Conservation (phyloP, 1,284 basidiomycete genomes). For the Earliella scabrosa region DNA sequence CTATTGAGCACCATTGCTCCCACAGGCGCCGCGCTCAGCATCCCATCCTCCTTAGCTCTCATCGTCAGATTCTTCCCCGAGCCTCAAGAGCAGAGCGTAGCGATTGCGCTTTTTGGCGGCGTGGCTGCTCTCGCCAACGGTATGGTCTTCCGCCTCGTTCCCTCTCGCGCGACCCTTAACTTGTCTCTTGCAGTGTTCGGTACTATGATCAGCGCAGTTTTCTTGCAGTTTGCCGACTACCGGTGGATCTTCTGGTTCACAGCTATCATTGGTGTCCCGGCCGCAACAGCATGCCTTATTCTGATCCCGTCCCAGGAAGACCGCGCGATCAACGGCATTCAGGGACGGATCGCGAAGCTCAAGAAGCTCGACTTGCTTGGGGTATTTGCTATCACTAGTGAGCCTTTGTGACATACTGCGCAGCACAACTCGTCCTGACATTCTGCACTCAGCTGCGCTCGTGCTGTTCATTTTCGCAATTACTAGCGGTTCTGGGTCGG, state of each 20-base stretch:
- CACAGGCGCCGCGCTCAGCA: constrained; percentile 34
- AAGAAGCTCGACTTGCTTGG: constrained; percentile 23
- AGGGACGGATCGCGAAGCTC: constrained; percentile 12
- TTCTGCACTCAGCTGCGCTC: constrained; percentile 32
- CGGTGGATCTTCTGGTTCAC: constrained; percentile 43
- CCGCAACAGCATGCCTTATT: constrained; percentile 31
- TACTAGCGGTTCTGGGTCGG: constrained; percentile 40
- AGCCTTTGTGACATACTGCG: constrained; percentile 27
- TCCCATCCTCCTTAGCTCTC: constrained; percentile 44
- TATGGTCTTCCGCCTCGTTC: constrained; percentile 18
- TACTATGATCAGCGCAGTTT: constrained; percentile 36
- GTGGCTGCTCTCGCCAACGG: constrained; percentile 42
- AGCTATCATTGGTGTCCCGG: constrained; percentile 35
- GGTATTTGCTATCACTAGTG: constrained; percentile 25
- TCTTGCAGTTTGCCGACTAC: constrained; percentile 38
- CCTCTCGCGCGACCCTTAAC: neutral
- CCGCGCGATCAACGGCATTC: constrained; percentile 11
- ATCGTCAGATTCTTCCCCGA: constrained; percentile 44
- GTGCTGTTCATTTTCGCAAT: constrained; percentile 48
- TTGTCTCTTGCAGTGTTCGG: constrained; percentile 29
- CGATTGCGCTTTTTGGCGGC: constrained; percentile 40
- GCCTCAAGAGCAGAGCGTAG: constrained; percentile 38
- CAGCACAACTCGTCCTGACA: neutral
- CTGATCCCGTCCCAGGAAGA: constrained; percentile 35
- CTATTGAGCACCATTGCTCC: no score